A percentile compares a stretch with the other conserved stretches of the same genome.
phyloP scores from a whole-genome alignment of 2,329 filamentous ascomycete genomes.

The Fusarium solani-melongenae region DNA sequence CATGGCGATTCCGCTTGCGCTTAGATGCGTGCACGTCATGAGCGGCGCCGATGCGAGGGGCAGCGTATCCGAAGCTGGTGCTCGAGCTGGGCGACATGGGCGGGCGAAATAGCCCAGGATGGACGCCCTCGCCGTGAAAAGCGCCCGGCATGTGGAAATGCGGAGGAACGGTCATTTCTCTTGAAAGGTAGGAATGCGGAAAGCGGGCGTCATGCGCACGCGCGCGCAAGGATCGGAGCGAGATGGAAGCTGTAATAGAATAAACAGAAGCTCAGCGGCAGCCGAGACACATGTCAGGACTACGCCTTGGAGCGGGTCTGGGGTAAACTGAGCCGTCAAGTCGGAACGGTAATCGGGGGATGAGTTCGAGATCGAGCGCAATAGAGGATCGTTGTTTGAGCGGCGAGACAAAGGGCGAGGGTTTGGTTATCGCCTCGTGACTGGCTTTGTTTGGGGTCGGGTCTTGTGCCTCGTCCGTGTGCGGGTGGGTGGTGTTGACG shows the following conservation, averaged over 20 bases:
- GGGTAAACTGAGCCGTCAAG: slow-evolving; percentile 13
- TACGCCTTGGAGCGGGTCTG: slow-evolving; percentile 28
- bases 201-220: slow-evolving; percentile 1
- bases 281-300: slow-evolving; percentile 44
- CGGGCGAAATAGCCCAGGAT: slow-evolving; percentile 60
- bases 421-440: slow-evolving; percentile 25
- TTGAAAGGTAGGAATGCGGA: slow-evolving; percentile 13
- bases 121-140: slow-evolving; percentile 51
- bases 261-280: slow-evolving; percentile 33
- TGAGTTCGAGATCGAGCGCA: slow-evolving; percentile 5
- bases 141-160: slow-evolving; percentile 51
- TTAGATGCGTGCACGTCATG: slow-evolving; percentile 49
- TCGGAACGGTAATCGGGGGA: slow-evolving; percentile 14
- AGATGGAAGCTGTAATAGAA: slow-evolving; percentile 19
- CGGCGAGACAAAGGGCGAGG: slow-evolving; percentile 1
- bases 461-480: slow-evolving; percentile 27
- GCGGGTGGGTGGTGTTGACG: background rate
- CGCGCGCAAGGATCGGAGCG: slow-evolving; percentile 7
- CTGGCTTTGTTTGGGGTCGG: slow-evolving; percentile 13
- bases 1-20: slow-evolving; percentile 57
- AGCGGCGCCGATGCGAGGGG: slow-evolving; percentile 29
- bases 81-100: slow-evolving; percentile 56
- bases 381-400: background rate
- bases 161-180: slow-evolving; percentile 43
- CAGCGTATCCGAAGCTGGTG: slow-evolving; percentile 51